A percentile compares a stretch with the other conserved stretches of the same genome.
Conservation (phyloP, 2,329 filamentous ascomycete species). For the Ophiostoma himal-ulmi region DNA sequence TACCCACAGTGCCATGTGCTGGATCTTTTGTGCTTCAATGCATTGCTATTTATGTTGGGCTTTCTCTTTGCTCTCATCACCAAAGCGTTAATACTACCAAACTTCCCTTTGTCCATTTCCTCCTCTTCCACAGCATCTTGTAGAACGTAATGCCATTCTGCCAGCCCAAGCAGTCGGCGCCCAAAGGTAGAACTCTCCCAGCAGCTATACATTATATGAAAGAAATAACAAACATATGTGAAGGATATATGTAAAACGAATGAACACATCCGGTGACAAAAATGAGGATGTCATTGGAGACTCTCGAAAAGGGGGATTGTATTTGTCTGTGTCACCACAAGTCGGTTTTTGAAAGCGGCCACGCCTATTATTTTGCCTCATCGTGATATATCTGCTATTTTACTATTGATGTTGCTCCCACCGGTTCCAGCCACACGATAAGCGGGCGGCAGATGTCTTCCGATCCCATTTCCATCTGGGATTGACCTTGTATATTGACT, state of each 20-base stretch:
- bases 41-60: no score
- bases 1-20: no score
- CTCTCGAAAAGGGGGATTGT: not conserved
- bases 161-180: not conserved
- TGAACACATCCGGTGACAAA: no score
- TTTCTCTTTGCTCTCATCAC: no score
- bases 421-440: not conserved
- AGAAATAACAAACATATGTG: not conserved
- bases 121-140: not conserved
- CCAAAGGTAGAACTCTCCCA: not conserved
- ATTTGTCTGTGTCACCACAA: not conserved
- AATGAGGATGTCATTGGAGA: no score
- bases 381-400: not conserved
- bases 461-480: not conserved
- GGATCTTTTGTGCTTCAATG: no score
- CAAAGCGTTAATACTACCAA: no score
- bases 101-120: no score
- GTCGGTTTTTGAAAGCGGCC: not conserved
- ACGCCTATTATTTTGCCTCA: not conserved
- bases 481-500: not conserved
- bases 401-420: not conserved
- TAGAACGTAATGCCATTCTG: not conserved
- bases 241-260: no score
- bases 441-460: not conserved
- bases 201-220: not conserved